These are phyloP conservation scores for Phytophthora megakarya DNA, from an alignment of 352 stramenopile genomes.

Conservation along the genomic window DNA sequence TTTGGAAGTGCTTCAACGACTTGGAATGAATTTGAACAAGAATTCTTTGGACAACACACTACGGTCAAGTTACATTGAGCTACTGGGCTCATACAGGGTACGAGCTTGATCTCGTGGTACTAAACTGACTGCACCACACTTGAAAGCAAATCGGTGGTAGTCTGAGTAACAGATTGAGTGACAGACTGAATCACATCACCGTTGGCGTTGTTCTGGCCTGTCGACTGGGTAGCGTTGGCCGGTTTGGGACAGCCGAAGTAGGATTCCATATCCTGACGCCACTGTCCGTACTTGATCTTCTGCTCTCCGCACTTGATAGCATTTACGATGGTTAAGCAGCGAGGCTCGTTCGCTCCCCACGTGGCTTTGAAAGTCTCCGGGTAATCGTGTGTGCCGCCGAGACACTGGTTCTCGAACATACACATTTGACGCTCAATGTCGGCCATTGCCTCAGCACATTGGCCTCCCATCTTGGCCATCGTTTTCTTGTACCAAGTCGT, in stretches of 20 bases:
- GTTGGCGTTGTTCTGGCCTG: slow-evolving; percentile 14
- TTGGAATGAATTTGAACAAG: background rate
- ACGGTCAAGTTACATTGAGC: slow-evolving; percentile 12
- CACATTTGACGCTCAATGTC: slow-evolving; percentile 62
- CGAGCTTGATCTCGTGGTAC: slow-evolving; percentile 1
- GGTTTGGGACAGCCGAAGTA: slow-evolving; percentile 51
- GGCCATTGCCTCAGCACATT: slow-evolving; percentile 37
- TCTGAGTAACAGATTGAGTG: slow-evolving; percentile 4
- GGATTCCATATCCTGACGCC: slow-evolving; percentile 45
- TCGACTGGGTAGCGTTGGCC: slow-evolving; percentile 20
- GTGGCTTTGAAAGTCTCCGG: slow-evolving; percentile 46
- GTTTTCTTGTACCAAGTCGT: slow-evolving; percentile 49
- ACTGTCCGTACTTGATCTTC: slow-evolving; percentile 34
- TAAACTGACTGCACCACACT: slow-evolving; percentile 34
- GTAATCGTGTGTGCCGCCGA: slow-evolving; percentile 51
- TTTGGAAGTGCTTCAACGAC: background rate
- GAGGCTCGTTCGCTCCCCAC: slow-evolving; percentile 43
- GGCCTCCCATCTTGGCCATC: slow-evolving; percentile 35
- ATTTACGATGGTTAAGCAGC: slow-evolving; percentile 53
- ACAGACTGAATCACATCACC: slow-evolving; percentile 9
- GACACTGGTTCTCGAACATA: slow-evolving; percentile 57
- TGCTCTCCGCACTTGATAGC: slow-evolving; percentile 44
- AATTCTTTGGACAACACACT: background rate
- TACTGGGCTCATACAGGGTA: slow-evolving; percentile 8
- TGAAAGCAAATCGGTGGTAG: slow-evolving; percentile 10